A percentile compares a stretch with the other conserved stretches of the same genome.
Evolutionary conservation across 2,329 filamentous ascomycete species (phyloP).

Genomic region (Fusarium sp.): DNA sequence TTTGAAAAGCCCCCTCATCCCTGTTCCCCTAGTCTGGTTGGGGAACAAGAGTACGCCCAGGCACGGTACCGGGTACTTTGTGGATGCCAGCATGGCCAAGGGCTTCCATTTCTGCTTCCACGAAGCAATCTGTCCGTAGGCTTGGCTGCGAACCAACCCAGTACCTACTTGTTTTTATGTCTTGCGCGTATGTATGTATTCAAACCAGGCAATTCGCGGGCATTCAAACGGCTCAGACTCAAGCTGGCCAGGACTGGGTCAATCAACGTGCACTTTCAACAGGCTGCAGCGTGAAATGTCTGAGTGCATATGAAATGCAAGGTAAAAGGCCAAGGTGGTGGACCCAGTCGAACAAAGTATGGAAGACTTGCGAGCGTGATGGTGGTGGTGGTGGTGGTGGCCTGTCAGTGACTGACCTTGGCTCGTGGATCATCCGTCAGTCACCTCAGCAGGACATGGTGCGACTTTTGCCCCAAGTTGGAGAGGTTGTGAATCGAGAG

Average conservation of each 20-base stretch:
- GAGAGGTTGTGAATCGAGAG: neutral
- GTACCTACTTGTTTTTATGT: neutral
- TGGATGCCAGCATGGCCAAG: slow-evolving; percentile 24
- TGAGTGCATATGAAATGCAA: slow-evolving; percentile 27
- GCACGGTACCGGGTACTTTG: slow-evolving; percentile 38
- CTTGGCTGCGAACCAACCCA: neutral
- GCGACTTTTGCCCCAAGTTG: slow-evolving; percentile 17
- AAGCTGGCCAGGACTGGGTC: neutral
- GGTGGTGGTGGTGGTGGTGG: slow-evolving; percentile 27
- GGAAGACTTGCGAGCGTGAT: slow-evolving; percentile 20
- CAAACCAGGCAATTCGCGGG: neutral
- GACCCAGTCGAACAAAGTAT: slow-evolving; percentile 18
- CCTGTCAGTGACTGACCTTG: slow-evolving; percentile 31
- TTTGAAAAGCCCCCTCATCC: slow-evolving; percentile 41
- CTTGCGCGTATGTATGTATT: neutral
- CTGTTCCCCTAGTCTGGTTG: slow-evolving; percentile 38
- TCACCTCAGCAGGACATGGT: slow-evolving; percentile 29
- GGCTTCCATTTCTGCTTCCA: slow-evolving; percentile 26
- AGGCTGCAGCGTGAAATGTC: slow-evolving; percentile 35
- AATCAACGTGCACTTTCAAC: slow-evolving; percentile 14
- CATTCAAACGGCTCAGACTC: slow-evolving; percentile 3
- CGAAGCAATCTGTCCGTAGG: slow-evolving; percentile 7
- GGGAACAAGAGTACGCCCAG: slow-evolving; percentile 25
- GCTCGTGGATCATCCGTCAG: slow-evolving; percentile 32
- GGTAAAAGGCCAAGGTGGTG: slow-evolving; percentile 28